Base-by-base conservation (phyloP, 23 red algal species). In the Gracilaria gracilis region DNA sequence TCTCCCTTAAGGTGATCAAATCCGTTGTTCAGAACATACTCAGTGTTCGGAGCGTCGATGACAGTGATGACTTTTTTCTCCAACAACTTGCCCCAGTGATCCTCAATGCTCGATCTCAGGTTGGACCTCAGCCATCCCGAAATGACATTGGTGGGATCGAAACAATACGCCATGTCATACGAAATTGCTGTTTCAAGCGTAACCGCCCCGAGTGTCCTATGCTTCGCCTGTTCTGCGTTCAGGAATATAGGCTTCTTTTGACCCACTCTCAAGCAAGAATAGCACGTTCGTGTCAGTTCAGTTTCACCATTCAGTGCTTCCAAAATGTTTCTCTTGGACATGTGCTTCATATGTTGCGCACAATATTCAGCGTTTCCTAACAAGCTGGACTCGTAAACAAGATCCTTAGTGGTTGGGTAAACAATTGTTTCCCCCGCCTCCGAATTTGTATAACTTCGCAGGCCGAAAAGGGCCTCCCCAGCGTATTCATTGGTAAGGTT, bases 91-190 rank as follows among this genome's bases (percentile, higher is more conserved):
- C 7, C 61, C 35, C 67, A 61, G 32, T 80, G 72, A 13, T 64
- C 47, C 39, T 79, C 55, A 9, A 91, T 59, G 17, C 39, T 69
- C 12, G 31, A 62, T 59, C 55, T 66, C 57, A 91, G 31, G 9
- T 70, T 73, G 33, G 72, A 53, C 46, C 75, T 66, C 28, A 80
- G 42, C 72, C 51, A 81, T 47, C 51, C 46, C 19, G 72, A 34
- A 16, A 67, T 44, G 16, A 23, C 42, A 9, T 39, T 64, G 23
- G 54, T 33, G 33, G 61, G 75, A 81, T 80, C 79, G 29, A 81
- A 91, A 46, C 87, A 91, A 46, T 80, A 91, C 37, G 81, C 87
- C 57, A 91, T 49, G 35, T 81, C 75, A 39, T 73, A 61, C 23
- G 72, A 80, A 42, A 59, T 91, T 1, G 72, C 75, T 40, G 74